phyloP scores from a whole-genome alignment of 2,329 filamentous ascomycete species.

The Botryotinia globosa region DNA sequence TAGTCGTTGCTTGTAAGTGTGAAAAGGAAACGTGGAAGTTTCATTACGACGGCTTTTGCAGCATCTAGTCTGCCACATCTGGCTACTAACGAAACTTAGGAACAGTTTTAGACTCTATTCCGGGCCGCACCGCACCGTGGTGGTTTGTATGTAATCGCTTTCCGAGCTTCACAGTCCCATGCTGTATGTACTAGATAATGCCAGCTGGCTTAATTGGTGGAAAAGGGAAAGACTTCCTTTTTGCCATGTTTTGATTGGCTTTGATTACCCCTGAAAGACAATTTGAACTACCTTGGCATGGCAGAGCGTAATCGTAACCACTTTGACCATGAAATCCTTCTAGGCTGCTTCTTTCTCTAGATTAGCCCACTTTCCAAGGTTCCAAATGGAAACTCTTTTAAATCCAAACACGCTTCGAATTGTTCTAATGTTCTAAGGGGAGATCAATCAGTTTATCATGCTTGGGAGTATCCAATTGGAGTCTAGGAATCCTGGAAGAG shows the following conservation, averaged over 20 bases:
- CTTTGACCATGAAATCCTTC: conserved; percentile 15
- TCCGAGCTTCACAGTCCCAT: neutral
- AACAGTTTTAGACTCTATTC: neutral
- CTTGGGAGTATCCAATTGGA: neutral
- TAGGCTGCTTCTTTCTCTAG: conserved; percentile 9
- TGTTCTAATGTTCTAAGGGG: conserved; percentile 6
- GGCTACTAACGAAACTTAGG: neutral
- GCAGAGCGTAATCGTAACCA: neutral
- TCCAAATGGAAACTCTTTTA: neutral
- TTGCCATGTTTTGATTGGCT: conserved; percentile 11
- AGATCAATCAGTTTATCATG: conserved; percentile 17
- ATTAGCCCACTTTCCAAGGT: conserved; percentile 10
- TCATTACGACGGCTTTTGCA: neutral
- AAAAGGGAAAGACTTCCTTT: conserved; percentile 3
- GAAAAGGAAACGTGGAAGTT: neutral
- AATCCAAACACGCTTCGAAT: conserved; percentile 10
- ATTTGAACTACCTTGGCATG: neutral
- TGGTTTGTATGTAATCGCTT: neutral
- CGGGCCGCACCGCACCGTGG: conserved; percentile 12
- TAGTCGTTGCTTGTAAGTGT: neutral
- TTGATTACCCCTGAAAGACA: conserved; percentile 18
- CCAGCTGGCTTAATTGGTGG: conserved; percentile 1
- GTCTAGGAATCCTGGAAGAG: neutral
- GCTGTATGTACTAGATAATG: neutral
- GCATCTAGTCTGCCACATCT: neutral